Evolutionary conservation across 306 rosid species (phyloP), one percentile per base, ranked within the genome.

Genomic region (Fagus sylvatica): DNA sequence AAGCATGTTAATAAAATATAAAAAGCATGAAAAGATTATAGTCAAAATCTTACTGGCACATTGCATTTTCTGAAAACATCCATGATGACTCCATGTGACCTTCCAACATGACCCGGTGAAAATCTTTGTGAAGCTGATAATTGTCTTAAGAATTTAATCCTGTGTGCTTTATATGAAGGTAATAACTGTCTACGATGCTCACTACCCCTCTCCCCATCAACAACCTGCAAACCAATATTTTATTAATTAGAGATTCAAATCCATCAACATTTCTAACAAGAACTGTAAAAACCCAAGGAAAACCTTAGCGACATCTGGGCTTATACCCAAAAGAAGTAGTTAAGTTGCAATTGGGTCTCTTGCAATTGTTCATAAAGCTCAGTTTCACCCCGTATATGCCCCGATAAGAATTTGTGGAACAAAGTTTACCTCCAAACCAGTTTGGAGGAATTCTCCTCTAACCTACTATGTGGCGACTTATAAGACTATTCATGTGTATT

Each of bases 111-210:
- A 12, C 93, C 92, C 43, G 64, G 80, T 6, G 91, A 81, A 84
- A 49, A 73, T 84, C 72, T 83, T 51, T 67, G 84, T 57, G 72
- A 48, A 73, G 83, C 53, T 7, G 89, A 73, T 66, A 81, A 15
- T 57, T 86, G 85, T 73, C 78, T 82, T 5, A 36, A 74, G 83
- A 86, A 87, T n/a, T 88, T 89, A 76, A 3, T 82, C 83, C 97
- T 85, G 13, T 87, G 94, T 9, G 97, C 91, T 82, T 94, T 94
- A 79, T 94, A 94, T 15, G 97, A 92, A 76, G 97, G 97, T 72
- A 94, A 78, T 72, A 94, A 75, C 46, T 77, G 87, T 85, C 95
- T 80, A 15, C 97, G 89, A 82, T 78, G 76, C 75, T 94, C 97
- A 70, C 87, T 84, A 53, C 97, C 98, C 41, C 90, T 59, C 76